Evolutionary conservation across 2,329 filamentous ascomycete species (phyloP), one percentile per base, ranked within the genome.

Genomic region (Lecanoromycetidae sp.): DNA sequence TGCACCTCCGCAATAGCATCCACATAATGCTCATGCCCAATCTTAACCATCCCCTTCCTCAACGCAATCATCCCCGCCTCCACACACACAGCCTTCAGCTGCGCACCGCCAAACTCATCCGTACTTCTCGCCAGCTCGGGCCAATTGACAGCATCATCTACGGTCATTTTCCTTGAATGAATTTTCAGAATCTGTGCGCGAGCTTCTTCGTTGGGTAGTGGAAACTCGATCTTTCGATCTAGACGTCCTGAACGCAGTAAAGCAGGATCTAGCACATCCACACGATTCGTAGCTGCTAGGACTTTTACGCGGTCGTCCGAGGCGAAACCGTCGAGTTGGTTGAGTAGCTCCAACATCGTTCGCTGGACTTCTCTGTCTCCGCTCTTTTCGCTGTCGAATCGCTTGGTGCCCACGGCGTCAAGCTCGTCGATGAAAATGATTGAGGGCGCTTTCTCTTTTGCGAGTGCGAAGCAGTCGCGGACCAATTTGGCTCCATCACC

Each of bases 391-490:
- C 86, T 94, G 66, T 98, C 91, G 71, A 98, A 98, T 61, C 91
- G 90, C 71, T 96, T 96, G 45, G 90, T 96, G 56, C 91, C 91
- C n/a, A 98, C 83, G 49, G 91, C 91, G 63, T 98, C 91, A 54
- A 98, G 71, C 68, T 98, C 91, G 69, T 98, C 91, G 60, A 98
- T 96, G 74, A 98, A 98, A 66, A 98, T 98, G 66, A 98, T 98
- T 49, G 91, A 87, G 0, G 91, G 93, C 0, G 91, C 91, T 74
- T 98, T 98, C 68, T 98, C 91, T 66, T 98, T 98, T 45, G 91
- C 91, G 12, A 98, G 74, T 2, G 91, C 91, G 63, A 98, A 98
- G 68, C 87, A 94, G 70, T 98, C 91, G 50, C 91, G 84, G 34
- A 98, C 91, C 25, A 98, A 77, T 70, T 98, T 98, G 35, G 93